phyloP scores from a whole-genome alignment of 2,329 filamentous ascomycete species.

The Phialophora chinensis region DNA sequence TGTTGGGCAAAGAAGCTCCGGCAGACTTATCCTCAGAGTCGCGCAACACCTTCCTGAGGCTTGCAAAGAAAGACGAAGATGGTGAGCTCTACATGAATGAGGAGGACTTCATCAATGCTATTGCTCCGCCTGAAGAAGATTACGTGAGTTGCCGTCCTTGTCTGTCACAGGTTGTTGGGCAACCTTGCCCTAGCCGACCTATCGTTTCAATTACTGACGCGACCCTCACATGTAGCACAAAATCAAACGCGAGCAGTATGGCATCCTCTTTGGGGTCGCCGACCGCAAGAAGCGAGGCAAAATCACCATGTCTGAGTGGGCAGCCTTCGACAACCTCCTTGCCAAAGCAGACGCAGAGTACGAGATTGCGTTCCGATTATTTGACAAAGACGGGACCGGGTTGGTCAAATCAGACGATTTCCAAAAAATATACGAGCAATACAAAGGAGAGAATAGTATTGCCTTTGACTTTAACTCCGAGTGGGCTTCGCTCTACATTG shows the following conservation, averaged over 20 bases:
- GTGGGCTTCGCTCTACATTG: slow-evolving; percentile 94
- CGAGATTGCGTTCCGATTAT: slow-evolving; percentile 96
- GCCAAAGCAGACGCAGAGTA: slow-evolving; percentile 96
- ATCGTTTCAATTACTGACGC: slow-evolving; percentile 1
- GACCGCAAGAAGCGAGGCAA: slow-evolving; percentile 77
- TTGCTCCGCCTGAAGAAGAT: slow-evolving; percentile 85
- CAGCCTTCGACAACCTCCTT: slow-evolving; percentile 90
- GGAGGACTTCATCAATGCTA: slow-evolving; percentile 87
- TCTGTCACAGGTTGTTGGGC: slow-evolving; percentile 6
- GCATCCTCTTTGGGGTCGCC: slow-evolving; percentile 88
- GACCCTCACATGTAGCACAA: slow-evolving; percentile 72
- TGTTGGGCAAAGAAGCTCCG: slow-evolving; percentile 68
- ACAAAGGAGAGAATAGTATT: slow-evolving; percentile 83
- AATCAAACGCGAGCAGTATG: slow-evolving; percentile 94
- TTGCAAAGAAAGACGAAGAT: slow-evolving; percentile 76
- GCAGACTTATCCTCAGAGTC: slow-evolving; percentile 74
- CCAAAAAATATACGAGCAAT: slow-evolving; percentile 80
- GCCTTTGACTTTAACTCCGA: slow-evolving; percentile 97
- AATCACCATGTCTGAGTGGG: slow-evolving; percentile 84
- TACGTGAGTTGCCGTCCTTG: slow-evolving; percentile 68
- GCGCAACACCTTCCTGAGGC: slow-evolving; percentile 74
- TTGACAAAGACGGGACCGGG: slow-evolving; percentile 84
- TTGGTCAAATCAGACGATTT: slow-evolving; percentile 90
- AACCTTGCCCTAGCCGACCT: neutral
- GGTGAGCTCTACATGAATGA: slow-evolving; percentile 81